A percentile compares a stretch with the other conserved stretches of the same genome.
These are phyloP conservation scores for Diutina ranongensis DNA, from an alignment of 1,139 yeast genomes.

Conservation along the genomic window DNA sequence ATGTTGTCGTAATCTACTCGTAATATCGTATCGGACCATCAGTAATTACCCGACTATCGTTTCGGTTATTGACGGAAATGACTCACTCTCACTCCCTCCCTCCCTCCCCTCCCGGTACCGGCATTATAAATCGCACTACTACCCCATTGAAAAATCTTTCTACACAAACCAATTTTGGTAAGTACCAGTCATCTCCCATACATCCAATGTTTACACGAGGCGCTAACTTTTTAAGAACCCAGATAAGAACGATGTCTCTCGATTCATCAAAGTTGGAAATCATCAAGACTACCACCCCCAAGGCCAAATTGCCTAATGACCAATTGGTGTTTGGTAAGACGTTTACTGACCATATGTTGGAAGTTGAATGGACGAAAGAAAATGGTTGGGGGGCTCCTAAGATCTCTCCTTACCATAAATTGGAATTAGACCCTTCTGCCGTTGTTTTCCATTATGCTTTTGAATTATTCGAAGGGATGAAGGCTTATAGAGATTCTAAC, in stretches of 20 bases:
- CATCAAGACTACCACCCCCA: constrained; percentile 47
- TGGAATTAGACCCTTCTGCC: constrained; percentile 74
- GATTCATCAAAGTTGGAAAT: constrained; percentile 56
- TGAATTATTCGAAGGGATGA: constrained; percentile 92
- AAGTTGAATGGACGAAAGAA: constrained; percentile 69
- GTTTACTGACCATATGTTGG: constrained; percentile 85
- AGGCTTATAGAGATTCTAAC: constrained; percentile 71
- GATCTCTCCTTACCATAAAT: constrained; percentile 73
- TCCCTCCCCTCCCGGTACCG: neutral
- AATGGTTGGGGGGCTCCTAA: constrained; percentile 82
- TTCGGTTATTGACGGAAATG: neutral
- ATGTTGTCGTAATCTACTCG: too few species aligned
- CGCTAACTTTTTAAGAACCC: neutral
- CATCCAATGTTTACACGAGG: neutral
- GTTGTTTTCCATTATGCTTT: constrained; percentile 91
- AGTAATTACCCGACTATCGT: too few species aligned
- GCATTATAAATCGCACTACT: neutral
- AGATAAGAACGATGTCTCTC: constrained; percentile 1
- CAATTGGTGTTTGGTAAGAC: constrained; percentile 75
- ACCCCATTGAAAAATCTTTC: neutral
- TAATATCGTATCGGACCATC: too few species aligned
- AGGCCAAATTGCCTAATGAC: constrained; percentile 57
- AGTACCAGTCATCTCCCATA: neutral
- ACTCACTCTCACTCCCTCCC: too few species aligned
- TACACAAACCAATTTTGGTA: neutral